A percentile compares a stretch with the other conserved stretches of the same genome.
These are phyloP conservation scores for Populus hybrid DNA, from an alignment of 441 rosid species.

Conservation along the genomic window DNA sequence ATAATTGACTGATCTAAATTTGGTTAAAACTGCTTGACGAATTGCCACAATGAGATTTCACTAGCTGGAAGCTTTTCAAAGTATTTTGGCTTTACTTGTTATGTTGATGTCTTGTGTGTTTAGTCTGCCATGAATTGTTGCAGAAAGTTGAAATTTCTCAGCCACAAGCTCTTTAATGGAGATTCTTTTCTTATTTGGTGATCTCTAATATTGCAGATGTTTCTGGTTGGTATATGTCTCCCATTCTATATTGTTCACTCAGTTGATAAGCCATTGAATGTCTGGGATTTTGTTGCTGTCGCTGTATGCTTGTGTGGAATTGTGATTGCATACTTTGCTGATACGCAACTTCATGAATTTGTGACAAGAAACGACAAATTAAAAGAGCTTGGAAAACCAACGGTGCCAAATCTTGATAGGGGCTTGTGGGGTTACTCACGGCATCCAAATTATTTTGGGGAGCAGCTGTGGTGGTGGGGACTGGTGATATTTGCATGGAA, in stretches of 20 bases:
- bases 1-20: neutral
- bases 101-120: neutral
- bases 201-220: slow-evolving; percentile 48
- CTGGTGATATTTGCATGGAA: slow-evolving; percentile 80
- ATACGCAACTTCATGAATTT: slow-evolving; percentile 77
- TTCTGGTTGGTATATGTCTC: slow-evolving; percentile 75
- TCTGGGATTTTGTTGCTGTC: slow-evolving; percentile 64
- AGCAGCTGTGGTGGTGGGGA: slow-evolving; percentile 99
- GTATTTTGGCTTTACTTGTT: neutral
- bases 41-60: slow-evolving; percentile 41
- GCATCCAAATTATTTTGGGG: slow-evolving; percentile 97
- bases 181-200: neutral
- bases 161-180: neutral
- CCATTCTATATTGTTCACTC: slow-evolving; percentile 69
- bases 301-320: slow-evolving; percentile 63
- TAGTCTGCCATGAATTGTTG: neutral
- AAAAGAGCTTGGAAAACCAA: slow-evolving; percentile 67
- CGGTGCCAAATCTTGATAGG: slow-evolving; percentile 58
- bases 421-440: slow-evolving; percentile 84
- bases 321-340: slow-evolving; percentile 72
- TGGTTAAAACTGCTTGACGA: slow-evolving; percentile 32
- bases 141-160: neutral
- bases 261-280: slow-evolving; percentile 55
- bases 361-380: slow-evolving; percentile 61
- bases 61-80: neutral